These are phyloP conservation scores for Curvularia verruculosa DNA, from an alignment of 2,329 filamentous ascomycete genomes.

Conservation along the genomic window DNA sequence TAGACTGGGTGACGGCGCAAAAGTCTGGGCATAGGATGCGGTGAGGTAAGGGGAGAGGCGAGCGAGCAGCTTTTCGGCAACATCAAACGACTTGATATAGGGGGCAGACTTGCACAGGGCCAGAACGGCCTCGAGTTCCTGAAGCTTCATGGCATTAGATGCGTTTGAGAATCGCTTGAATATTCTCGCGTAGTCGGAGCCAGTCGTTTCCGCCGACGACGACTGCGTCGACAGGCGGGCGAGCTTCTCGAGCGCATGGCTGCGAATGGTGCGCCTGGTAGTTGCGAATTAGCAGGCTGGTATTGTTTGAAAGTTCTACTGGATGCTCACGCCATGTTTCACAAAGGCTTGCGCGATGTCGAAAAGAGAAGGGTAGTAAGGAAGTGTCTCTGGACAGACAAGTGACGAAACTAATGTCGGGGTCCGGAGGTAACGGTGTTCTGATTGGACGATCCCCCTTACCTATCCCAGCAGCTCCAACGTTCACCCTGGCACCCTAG, in stretches of 20 bases:
- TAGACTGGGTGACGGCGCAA: constrained; percentile 81
- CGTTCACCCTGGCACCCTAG: background rate
- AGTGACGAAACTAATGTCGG: constrained; percentile 24
- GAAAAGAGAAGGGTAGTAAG: constrained; percentile 5
- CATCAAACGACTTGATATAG: constrained; percentile 70
- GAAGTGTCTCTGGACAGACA: constrained; percentile 7
- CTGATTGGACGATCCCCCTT: constrained; percentile 16
- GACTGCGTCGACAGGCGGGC: constrained; percentile 54
- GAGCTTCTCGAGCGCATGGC: constrained; percentile 59
- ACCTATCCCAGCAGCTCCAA: constrained; percentile 1
- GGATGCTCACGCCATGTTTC: constrained; percentile 10
- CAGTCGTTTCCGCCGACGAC: constrained; percentile 30
- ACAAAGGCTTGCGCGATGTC: constrained; percentile 13
- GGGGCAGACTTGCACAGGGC: constrained; percentile 91
- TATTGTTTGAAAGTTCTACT: background rate
- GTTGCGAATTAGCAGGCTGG: constrained; percentile 1
- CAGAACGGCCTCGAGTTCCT: constrained; percentile 89
- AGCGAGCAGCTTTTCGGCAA: constrained; percentile 76
- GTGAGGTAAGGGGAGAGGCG: constrained; percentile 85
- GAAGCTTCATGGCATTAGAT: constrained; percentile 64
- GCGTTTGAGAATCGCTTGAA: constrained; percentile 49
- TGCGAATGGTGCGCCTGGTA: constrained; percentile 48
- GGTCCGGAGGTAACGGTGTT: constrained; percentile 16
- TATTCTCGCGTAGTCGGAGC: constrained; percentile 50
- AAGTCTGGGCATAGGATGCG: constrained; percentile 79